Base-by-base conservation (phyloP, 1,284 basidiomycete species). In the Singerocomus rubriflavus region DNA sequence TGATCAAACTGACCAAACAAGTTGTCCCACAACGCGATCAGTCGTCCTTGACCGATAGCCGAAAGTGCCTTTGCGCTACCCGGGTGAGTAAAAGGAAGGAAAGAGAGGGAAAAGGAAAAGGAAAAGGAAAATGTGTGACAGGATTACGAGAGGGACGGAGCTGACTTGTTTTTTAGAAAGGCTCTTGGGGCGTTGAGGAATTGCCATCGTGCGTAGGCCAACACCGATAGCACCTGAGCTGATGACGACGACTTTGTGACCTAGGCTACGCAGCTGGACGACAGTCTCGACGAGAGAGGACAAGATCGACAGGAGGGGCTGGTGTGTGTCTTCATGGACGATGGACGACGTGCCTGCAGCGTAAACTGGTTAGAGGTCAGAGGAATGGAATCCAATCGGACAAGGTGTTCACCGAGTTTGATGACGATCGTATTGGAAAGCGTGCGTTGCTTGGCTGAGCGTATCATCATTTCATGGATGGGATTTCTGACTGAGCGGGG, bases 1-100 rank as follows among this genome's bases (percentile, higher is more conserved):
- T 97, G 94, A 46, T 90, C 93, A 16, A 98, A 74, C 59, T 95
- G 91, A 3, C 90, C 81, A 62, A 99, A 99, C 38, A 99, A 75
- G 64, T 94, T 95, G 67, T 99, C 97, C 91, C 92, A 99, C 2
- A 99, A 75, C 1, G 93, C 94, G 55, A 99, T 98, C 25, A 99
- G 79, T 51, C 95, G 78, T 8, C 96, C 91, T 74, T 99, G 97
- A 1, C 97, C 96, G 45, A 99, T 93, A 0, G 96, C 96, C 29
- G 96, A 96, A 36, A 99, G 75, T 7, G 96, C 96, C 90, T 94
- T 58, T 37, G 51, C 40, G 41, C 48, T 43, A 52, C 13, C 62
- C 29, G 52, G 52, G 42, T 54, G 42, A 58, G 46, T 11, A 37
- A 30, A 16, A 4, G 21, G 21, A 21, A 21, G 21, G 21, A 21